Percentiles rank a stretch among this genome's conserved stretches.
Evolutionary conservation across 2,329 filamentous ascomycete genomes (phyloP).

Genomic region (Salinomyces thailandicus): DNA sequence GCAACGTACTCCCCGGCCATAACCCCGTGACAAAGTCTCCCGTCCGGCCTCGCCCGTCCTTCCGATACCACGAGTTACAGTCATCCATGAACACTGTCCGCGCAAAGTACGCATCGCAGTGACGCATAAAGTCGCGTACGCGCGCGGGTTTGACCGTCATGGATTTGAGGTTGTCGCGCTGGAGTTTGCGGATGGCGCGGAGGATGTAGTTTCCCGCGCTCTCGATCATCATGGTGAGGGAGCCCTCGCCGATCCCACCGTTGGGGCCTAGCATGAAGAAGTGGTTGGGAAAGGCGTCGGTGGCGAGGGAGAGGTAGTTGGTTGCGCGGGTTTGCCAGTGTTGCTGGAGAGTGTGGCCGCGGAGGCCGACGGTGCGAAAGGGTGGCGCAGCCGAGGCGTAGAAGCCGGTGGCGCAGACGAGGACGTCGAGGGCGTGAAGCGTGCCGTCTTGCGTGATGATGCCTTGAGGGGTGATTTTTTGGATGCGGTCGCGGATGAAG

Average conservation of each 20-base stretch:
- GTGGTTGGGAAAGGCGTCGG: constrained; percentile 27
- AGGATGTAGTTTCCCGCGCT: constrained; percentile 28
- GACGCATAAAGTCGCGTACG: constrained; percentile 41
- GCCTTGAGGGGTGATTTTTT: constrained; percentile 27
- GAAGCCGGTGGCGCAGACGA: constrained; percentile 38
- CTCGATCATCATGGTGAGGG: constrained; percentile 34
- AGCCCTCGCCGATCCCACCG: constrained; percentile 30
- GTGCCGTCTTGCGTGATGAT: constrained; percentile 32
- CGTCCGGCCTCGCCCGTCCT: constrained; percentile 40
- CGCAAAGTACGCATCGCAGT: constrained; percentile 39
- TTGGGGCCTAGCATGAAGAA: constrained; percentile 36
- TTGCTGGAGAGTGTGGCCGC: constrained; percentile 19
- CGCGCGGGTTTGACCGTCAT: constrained; percentile 38
- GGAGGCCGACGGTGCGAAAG: constrained; percentile 27
- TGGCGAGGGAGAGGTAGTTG: constrained; percentile 16
- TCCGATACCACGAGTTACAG: constrained; percentile 62
- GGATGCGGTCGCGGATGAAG: constrained; percentile 32
- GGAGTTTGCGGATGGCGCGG: constrained; percentile 32
- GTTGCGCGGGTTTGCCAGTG: constrained; percentile 28
- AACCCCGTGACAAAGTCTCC: constrained; percentile 55
- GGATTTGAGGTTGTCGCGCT: constrained; percentile 32
- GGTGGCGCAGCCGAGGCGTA: constrained; percentile 29
- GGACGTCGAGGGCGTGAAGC: constrained; percentile 30
- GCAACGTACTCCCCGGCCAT: constrained; percentile 58
- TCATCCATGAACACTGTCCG: constrained; percentile 46